Base-by-base conservation (phyloP, 1,284 basidiomycete species). In the Amylostereum areolatum region DNA sequence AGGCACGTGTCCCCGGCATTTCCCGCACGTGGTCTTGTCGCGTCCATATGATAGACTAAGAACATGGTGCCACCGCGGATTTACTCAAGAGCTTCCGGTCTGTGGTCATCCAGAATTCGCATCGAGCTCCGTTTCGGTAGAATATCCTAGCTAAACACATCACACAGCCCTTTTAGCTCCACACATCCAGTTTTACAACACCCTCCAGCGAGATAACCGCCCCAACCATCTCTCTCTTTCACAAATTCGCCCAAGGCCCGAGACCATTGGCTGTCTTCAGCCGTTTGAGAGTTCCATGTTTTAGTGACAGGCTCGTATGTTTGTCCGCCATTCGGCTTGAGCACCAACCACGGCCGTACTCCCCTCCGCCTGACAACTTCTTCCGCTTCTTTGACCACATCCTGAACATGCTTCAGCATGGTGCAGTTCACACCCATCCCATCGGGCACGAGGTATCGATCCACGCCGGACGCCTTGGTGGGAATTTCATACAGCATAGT, bases 341-440 rank as follows among this genome's bases (percentile, higher is more conserved):
- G 53, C 8, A 88, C 74, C 2, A 91, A 68, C 72, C 77, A 80
- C 1, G 78, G 80, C 49, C 57, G 59, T n/a, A n/a, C n/a, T n/a
- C n/a, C n/a, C n/a, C n/a, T n/a, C n/a, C n/a, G n/a, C n/a, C n/a
- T n/a, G n/a, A n/a, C n/a, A 47, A 24, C 12, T 40, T 27, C 44
- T 31, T 57, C 46, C 55, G 74, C 64, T 33, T 72, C 63, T 3
- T 51, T 54, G 32, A 73, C 52, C 12, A 83, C 57, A 2, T 49
- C 47, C 2, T 60, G 57, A 7, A 80, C 55, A 52, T 70, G 63
- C 40, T 70, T 58, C 43, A 70, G 47, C 37, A 68, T 59, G 45
- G 85, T 86, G 63, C 88, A 92, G 62, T 92, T 91, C 56, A 90
- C 75, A 0, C 87, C 88, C 3, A 86, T 61, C 0, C 73, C 84